A percentile compares a stretch with the other conserved stretches of the same genome.
phyloP scores from a whole-genome alignment of 495 filamentous ascomycete genomes.

The Daldinia loculata region DNA sequence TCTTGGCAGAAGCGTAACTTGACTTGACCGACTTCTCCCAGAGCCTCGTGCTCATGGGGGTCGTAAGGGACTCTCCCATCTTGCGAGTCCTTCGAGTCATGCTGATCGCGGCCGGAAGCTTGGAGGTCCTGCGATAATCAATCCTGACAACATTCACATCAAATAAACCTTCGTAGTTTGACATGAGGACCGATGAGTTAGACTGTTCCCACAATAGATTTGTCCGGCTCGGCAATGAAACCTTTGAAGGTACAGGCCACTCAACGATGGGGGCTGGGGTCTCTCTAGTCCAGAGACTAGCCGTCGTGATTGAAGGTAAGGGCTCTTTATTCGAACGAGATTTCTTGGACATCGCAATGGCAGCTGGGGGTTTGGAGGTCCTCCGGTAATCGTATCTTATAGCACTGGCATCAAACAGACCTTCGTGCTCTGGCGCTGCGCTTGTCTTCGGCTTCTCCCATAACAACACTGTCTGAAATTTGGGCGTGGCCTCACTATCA shows the following conservation, averaged over 20 bases:
- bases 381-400: constrained; percentile 27
- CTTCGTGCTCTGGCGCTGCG: constrained; percentile 14
- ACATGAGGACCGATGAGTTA: neutral
- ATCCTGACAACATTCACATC: constrained; percentile 13
- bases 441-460: constrained; percentile 21
- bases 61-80: constrained; percentile 35
- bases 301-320: constrained; percentile 19
- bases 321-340: constrained; percentile 24
- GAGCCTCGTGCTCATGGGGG: constrained; percentile 45
- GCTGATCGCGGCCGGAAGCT: constrained; percentile 37
- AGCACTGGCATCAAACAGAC: constrained; percentile 21
- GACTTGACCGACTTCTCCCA: constrained; percentile 39
- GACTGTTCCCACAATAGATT: constrained; percentile 39
- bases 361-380: constrained; percentile 28
- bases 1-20: neutral
- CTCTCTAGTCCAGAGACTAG: constrained; percentile 25
- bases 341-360: constrained; percentile 23
- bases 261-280: neutral
- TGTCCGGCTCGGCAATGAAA: neutral
- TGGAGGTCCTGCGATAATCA: constrained; percentile 37
- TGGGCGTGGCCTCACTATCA: neutral
- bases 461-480: neutral
- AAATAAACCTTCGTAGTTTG: constrained; percentile 35
- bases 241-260: neutral
- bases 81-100: constrained; percentile 37